phyloP scores from a whole-genome alignment of 2,329 filamentous ascomycete genomes.

The Venturia nashicola region DNA sequence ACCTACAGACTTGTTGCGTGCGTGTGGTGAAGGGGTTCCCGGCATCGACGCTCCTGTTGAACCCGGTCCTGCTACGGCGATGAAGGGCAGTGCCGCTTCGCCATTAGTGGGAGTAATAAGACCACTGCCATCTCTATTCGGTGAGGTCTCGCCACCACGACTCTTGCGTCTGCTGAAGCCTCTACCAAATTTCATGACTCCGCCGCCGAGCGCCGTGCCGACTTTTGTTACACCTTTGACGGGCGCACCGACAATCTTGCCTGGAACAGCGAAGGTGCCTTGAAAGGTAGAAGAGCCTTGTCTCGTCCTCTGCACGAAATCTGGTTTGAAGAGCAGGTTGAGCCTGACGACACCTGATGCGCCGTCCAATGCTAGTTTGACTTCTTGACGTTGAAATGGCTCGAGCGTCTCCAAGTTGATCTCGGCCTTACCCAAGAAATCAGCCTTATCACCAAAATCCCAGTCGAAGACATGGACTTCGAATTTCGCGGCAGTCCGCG shows the following conservation, averaged over 20 bases:
- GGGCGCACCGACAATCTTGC: slow-evolving; percentile 87
- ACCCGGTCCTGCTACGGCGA: slow-evolving; percentile 18
- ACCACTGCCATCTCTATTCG: slow-evolving; percentile 17
- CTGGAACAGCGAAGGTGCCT: slow-evolving; percentile 75
- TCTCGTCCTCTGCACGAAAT: slow-evolving; percentile 75
- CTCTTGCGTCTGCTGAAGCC: slow-evolving; percentile 48
- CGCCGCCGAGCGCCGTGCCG: slow-evolving; percentile 57
- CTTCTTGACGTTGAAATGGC: slow-evolving; percentile 70
- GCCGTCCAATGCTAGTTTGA: slow-evolving; percentile 66
- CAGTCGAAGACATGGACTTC: slow-evolving; percentile 80
- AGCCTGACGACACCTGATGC: slow-evolving; percentile 65
- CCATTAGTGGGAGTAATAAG: slow-evolving; percentile 25
- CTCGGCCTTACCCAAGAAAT: slow-evolving; percentile 66
- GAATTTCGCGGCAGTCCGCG: slow-evolving; percentile 75
- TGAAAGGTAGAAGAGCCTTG: slow-evolving; percentile 90
- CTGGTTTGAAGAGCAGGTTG: slow-evolving; percentile 81
- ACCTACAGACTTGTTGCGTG: slow-evolving; percentile 23
- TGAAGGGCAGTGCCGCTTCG: slow-evolving; percentile 16
- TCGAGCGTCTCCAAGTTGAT: slow-evolving; percentile 73
- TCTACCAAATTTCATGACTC: slow-evolving; percentile 74
- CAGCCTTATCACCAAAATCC: slow-evolving; percentile 91
- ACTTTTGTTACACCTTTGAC: slow-evolving; percentile 83
- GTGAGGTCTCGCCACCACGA: slow-evolving; percentile 26
- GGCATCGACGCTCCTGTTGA: slow-evolving; percentile 12
- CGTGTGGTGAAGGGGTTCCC: slow-evolving; percentile 17